These are phyloP conservation scores for Lactuca sativa DNA, from an alignment of 129 eudicot species.

Conservation along the genomic window DNA sequence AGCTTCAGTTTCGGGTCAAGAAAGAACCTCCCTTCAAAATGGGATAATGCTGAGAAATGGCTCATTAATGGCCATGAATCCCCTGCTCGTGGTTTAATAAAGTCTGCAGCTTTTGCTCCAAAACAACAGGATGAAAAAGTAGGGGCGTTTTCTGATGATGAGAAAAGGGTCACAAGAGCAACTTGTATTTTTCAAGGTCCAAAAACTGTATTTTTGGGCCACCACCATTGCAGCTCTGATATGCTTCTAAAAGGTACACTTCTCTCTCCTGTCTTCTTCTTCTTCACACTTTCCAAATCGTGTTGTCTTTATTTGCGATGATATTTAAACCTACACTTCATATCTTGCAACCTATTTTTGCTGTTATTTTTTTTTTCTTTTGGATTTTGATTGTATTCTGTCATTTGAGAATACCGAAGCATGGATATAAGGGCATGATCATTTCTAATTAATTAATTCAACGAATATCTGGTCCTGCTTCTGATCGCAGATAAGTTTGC, in stretches of 20 bases:
- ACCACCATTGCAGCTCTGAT: slow-evolving; percentile 30
- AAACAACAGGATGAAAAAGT: slow-evolving; percentile 28
- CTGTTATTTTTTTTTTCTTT: not conserved
- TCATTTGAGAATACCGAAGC: not conserved
- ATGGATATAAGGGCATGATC: too few species aligned
- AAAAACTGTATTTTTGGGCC: slow-evolving; percentile 24
- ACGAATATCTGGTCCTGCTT: not conserved
- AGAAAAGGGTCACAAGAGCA: slow-evolving; percentile 38
- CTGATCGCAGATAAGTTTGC: slow-evolving; percentile 65
- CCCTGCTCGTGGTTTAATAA: slow-evolving; percentile 46
- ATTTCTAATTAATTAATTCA: too few species aligned
- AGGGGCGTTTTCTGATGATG: slow-evolving; percentile 24
- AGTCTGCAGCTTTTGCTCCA: slow-evolving; percentile 16
- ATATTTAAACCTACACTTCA: not conserved
- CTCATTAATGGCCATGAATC: slow-evolving; percentile 62
- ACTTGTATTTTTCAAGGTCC: slow-evolving; percentile 28
- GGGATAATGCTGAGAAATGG: slow-evolving; percentile 98
- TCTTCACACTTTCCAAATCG: slow-evolving; percentile 3
- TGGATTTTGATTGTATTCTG: not conserved
- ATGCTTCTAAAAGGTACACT: slow-evolving; percentile 64
- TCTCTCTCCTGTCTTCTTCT: not conserved
- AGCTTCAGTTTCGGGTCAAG: slow-evolving; percentile 61
- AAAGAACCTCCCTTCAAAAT: slow-evolving; percentile 69
- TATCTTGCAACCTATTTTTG: not conserved
- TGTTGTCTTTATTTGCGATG: not conserved